Conservation (phyloP, 768 basidiomycete species). For the Tricholoma matsutake region DNA sequence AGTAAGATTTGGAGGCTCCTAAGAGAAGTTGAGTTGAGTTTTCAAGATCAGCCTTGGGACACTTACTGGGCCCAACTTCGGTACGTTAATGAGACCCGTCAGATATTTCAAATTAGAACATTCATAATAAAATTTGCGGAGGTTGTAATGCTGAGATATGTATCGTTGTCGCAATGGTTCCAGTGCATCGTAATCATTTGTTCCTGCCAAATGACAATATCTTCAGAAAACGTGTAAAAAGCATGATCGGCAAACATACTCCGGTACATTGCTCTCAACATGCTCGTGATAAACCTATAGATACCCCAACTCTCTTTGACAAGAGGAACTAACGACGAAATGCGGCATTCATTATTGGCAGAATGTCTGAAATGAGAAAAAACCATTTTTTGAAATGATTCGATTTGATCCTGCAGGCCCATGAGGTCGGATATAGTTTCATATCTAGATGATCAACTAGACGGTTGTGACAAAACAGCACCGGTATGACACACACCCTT, state of each 20-base stretch:
- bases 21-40: conserved; percentile 2
- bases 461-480: not conserved
- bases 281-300: conserved; percentile 97
- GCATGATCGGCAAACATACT: conserved; percentile 42
- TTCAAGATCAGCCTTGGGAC: not conserved
- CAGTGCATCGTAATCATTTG: conserved; percentile 83
- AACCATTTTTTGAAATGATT: conserved; percentile 96
- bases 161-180: conserved; percentile 88
- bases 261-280: conserved; percentile 96
- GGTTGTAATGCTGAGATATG: conserved; percentile 85
- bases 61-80: conserved; percentile 87
- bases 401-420: conserved; percentile 97
- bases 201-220: conserved; percentile 49
- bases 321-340: conserved; percentile 91
- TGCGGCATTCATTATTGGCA: conserved; percentile 94
- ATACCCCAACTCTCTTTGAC: conserved; percentile 99
- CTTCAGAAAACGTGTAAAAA: not conserved
- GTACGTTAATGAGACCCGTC: conserved; percentile 96
- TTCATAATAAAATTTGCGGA: conserved; percentile 98
- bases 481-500: conserved; percentile 65
- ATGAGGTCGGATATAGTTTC: conserved; percentile 98
- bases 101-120: conserved; percentile 98
- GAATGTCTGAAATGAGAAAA: conserved; percentile 93
- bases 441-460: conserved; percentile 53
- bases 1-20: conserved; percentile 96